Conservation (phyloP, 1,284 basidiomycete genomes). For the Microbotryum saponariae region DNA sequence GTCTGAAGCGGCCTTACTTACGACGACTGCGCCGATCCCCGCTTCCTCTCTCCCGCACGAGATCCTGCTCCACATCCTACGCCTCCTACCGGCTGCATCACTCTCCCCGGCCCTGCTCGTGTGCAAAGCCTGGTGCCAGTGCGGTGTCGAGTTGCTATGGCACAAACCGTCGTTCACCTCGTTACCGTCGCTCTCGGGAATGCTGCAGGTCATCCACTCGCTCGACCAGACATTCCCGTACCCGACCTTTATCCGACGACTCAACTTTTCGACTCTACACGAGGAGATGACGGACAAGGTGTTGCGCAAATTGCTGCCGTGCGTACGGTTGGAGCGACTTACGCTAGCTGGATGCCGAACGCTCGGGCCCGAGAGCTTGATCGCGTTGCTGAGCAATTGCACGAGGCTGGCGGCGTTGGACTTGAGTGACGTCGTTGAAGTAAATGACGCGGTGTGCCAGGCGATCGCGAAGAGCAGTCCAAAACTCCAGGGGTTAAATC, state of each 20-base stretch:
- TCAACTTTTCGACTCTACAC: slow-evolving; percentile 76
- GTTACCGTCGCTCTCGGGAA: slow-evolving; percentile 64
- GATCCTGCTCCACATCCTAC: slow-evolving; percentile 86
- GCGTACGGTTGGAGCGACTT: slow-evolving; percentile 79
- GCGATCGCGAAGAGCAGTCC: slow-evolving; percentile 63
- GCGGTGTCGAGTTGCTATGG: slow-evolving; percentile 91
- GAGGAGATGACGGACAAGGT: slow-evolving; percentile 68
- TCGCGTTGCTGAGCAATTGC: slow-evolving; percentile 55
- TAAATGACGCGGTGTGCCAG: slow-evolving; percentile 62
- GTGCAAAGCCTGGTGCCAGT: slow-evolving; percentile 88
- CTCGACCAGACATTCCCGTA: slow-evolving; percentile 73
- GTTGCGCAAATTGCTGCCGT: slow-evolving; percentile 64
- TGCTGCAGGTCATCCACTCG: slow-evolving; percentile 58
- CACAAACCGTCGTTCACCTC: slow-evolving; percentile 74
- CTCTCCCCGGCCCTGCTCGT: slow-evolving; percentile 71
- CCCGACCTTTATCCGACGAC: slow-evolving; percentile 74
- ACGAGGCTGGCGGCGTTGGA: slow-evolving; percentile 81
- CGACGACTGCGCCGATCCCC: slow-evolving; percentile 18
- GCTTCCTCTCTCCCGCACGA: slow-evolving; percentile 64
- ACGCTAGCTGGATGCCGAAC: slow-evolving; percentile 76
- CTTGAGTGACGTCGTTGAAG: slow-evolving; percentile 63
- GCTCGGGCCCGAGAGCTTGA: slow-evolving; percentile 62
- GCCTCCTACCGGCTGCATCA: slow-evolving; percentile 62
- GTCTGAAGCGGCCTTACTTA: no score
- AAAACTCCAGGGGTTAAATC: slow-evolving; percentile 84